Evolutionary conservation across 257 asterid species (phyloP).

Genomic region (Lavandula angustifolia): DNA sequence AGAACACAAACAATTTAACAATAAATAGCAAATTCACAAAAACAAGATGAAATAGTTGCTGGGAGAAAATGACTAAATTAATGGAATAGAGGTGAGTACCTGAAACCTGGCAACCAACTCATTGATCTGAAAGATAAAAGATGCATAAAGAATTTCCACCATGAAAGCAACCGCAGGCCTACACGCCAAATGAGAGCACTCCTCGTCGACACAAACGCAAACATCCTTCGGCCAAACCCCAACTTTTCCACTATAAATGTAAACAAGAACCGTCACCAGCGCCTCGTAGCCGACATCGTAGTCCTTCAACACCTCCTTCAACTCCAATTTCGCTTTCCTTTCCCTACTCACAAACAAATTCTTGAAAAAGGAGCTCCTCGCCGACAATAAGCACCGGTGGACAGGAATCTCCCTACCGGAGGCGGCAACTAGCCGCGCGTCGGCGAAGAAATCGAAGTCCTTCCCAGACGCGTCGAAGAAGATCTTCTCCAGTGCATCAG

Average conservation of each 20-base stretch:
- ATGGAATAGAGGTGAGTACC: constrained; percentile 44
- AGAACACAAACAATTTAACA: background rate
- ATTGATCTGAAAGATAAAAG: constrained; percentile 66
- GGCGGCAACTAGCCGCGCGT: constrained; percentile 57
- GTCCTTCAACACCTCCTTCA: constrained; percentile 77
- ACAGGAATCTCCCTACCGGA: constrained; percentile 74
- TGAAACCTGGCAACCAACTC: constrained; percentile 69
- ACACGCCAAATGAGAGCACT: constrained; percentile 83
- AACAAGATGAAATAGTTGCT: background rate
- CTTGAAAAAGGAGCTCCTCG: constrained; percentile 72
- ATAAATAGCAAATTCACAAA: background rate
- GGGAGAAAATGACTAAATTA: background rate
- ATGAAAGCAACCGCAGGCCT: constrained; percentile 68
- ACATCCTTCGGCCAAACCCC: constrained; percentile 61
- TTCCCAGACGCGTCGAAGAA: constrained; percentile 47
- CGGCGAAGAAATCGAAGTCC: constrained; percentile 79
- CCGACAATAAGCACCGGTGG: constrained; percentile 80
- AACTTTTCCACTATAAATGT: constrained; percentile 73
- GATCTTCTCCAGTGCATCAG: constrained; percentile 67
- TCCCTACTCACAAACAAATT: constrained; percentile 46
- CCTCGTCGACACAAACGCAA: constrained; percentile 74
- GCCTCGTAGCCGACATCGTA: constrained; percentile 73
- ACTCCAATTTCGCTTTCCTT: constrained; percentile 45
- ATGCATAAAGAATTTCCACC: constrained; percentile 69
- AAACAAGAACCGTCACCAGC: constrained; percentile 62